phyloP scores from a whole-genome alignment of 2,329 filamentous ascomycete genomes.

The Verticillium tricorpus region DNA sequence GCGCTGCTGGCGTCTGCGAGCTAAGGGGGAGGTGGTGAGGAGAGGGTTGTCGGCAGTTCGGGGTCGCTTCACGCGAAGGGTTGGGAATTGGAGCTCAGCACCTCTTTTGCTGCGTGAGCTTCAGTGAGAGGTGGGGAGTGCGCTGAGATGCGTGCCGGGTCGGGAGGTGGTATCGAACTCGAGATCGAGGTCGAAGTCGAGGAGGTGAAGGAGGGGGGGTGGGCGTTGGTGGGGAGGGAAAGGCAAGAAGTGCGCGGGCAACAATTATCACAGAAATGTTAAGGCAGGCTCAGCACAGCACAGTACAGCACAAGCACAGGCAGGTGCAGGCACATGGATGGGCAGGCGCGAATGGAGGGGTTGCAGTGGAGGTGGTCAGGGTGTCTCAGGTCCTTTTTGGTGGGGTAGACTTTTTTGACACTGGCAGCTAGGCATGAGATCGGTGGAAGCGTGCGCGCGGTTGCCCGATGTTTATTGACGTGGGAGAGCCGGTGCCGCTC shows the following conservation, averaged over 20 bases:
- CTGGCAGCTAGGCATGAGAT: background rate
- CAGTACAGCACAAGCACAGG: background rate
- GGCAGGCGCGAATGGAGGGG: background rate
- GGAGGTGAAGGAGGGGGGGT: background rate
- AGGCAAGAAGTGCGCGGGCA: background rate
- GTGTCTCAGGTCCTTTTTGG: background rate
- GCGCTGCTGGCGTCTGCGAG: background rate
- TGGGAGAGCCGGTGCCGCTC: background rate
- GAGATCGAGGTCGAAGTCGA: background rate
- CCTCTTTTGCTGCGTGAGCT: constrained; percentile 7
- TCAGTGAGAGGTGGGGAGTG: constrained; percentile 12
- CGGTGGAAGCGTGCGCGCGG: background rate
- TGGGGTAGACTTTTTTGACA: background rate
- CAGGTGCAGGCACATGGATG: background rate
- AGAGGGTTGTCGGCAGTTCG: background rate
- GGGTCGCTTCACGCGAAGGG: background rate
- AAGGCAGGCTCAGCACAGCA: background rate
- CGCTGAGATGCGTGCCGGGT: background rate
- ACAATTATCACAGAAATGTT: background rate
- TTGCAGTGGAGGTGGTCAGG: background rate
- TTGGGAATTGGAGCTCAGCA: background rate
- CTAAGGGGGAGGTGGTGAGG: background rate
- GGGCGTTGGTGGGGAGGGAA: background rate
- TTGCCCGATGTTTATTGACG: background rate
- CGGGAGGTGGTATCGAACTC: constrained; percentile 5